Conservation (phyloP, 352 stramenopile genomes). For the Phytophthora meadii region DNA sequence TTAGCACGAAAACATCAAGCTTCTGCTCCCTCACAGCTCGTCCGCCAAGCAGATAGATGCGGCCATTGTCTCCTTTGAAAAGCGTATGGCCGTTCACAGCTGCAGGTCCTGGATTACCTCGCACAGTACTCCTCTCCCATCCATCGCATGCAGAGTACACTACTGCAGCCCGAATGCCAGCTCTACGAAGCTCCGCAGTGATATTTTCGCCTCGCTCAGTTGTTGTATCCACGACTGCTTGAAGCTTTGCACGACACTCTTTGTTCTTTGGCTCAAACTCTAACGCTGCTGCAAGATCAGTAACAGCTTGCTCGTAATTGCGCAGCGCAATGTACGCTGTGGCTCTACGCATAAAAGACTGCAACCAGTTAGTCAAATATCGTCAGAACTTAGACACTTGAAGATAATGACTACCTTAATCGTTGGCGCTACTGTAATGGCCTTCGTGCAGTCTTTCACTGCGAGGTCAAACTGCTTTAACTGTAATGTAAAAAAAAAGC, state of each 20-base stretch:
- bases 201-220: conserved; percentile 1
- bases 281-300: conserved; percentile 53
- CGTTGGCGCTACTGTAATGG: conserved; percentile 48
- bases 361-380: conserved; percentile 2
- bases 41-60: conserved; percentile 61
- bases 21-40: conserved; percentile 71
- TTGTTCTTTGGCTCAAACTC: conserved; percentile 61
- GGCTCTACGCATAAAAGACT: conserved; percentile 70
- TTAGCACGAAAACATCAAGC: conserved; percentile 51
- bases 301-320: conserved; percentile 36
- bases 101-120: conserved; percentile 71
- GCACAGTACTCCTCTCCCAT: conserved; percentile 51
- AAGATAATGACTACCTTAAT: conserved; percentile 59
- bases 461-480: conserved; percentile 47
- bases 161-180: conserved; percentile 38
- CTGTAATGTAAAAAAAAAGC: conserved; percentile 18
- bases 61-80: conserved; percentile 35
- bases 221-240: conserved; percentile 37
- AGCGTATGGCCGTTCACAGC: conserved; percentile 71
- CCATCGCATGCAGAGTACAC: conserved; percentile 48
- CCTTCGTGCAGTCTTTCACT: conserved; percentile 54
- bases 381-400: background rate
- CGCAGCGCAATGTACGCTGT: conserved; percentile 44
- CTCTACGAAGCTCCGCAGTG: conserved; percentile 15
- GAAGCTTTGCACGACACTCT: conserved; percentile 50